Base-by-base conservation (phyloP, 108 stramenopile genomes). In the Aurantiochytrium sp. region DNA sequence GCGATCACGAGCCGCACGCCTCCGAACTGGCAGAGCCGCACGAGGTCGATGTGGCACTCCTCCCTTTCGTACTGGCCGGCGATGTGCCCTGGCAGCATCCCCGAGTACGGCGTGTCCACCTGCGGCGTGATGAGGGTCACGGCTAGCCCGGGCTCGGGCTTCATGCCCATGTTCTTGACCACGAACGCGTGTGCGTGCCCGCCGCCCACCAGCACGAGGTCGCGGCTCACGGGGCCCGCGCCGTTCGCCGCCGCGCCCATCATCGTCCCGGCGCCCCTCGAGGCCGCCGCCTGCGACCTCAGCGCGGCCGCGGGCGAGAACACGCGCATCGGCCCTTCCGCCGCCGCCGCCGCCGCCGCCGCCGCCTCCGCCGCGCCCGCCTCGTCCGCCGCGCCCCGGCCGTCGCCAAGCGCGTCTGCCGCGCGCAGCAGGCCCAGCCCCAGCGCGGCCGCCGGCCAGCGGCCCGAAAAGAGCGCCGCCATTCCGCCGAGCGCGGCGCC, bases 81-180 rank as follows among this genome's bases (percentile, higher is more conserved):
- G 23, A 99, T 95, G 88, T 96, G 95, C 44, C 98, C 97, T 19
- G 99, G 99, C 21, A 99, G 96, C 99, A 99, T 99, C 25, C 99
- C 99, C 47, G 94, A 94, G 91, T 99, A 99, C 4, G 96, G 95
- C 5, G 98, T 97, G 23, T 92, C 87, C 28, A 94, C 90, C 60
- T 97, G 96, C 14, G 92, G 59, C 88, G 98, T 97, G 87, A 99
- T 97, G 28, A 99, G 92, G 0, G 98, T 98, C 43, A 99, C 95
- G 4, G 95, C 72, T 8, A 96, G 58, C 69, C 60, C 92, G 55
- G 44, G 91, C 59, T 92, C 96, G 93, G 93, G 93, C 23, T 93
- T 64, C 95, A 95, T 95, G 23, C 95, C 95, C 58, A 97, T 89
- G 44, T 96, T 96, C 89, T 97, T 98, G 71, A 99, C 94, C 45